Evolutionary conservation across 192 early-diverging fungal genomes (phyloP).

Genomic region (Thoreauomyces humboldtii): DNA sequence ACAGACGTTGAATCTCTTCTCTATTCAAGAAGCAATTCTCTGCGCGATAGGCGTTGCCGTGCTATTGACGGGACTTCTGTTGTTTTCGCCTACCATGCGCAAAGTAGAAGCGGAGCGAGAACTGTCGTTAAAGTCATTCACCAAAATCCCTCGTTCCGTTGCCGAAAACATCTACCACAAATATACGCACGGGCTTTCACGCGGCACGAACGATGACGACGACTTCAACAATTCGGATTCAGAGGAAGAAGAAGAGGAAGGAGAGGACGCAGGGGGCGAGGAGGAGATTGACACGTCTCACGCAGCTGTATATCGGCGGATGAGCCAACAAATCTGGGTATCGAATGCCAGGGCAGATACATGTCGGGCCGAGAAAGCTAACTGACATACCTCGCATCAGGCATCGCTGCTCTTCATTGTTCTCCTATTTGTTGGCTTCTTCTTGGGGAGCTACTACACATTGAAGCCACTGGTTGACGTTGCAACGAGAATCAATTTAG

Average conservation of each 20-base stretch:
- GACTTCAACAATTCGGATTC: background rate
- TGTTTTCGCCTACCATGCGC: slow-evolving; percentile 17
- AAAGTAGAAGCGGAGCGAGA: slow-evolving; percentile 8
- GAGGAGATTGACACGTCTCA: background rate
- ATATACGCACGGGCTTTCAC: background rate
- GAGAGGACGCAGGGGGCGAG: background rate
- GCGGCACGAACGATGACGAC: slow-evolving; percentile 7
- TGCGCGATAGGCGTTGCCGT: background rate
- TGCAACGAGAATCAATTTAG: slow-evolving; percentile 1
- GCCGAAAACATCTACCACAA: slow-evolving; percentile 4
- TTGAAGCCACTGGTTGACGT: slow-evolving; percentile 17
- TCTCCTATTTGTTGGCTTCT: slow-evolving; percentile 1
- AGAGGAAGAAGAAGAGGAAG: slow-evolving; percentile 16
- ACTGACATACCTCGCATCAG: no score
- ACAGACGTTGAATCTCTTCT: background rate
- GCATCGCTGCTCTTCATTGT: background rate
- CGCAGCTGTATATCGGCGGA: slow-evolving; percentile 5
- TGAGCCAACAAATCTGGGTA: slow-evolving; percentile 5
- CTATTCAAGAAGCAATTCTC: background rate
- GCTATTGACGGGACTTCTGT: background rate
- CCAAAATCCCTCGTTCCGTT: slow-evolving; percentile 12
- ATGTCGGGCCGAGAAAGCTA: no score
- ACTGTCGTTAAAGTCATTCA: slow-evolving; percentile 2
- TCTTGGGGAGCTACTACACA: background rate
- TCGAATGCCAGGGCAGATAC: background rate